These are phyloP conservation scores for Auricularia sp. DNA, from an alignment of 768 basidiomycete species.

Conservation along the genomic window DNA sequence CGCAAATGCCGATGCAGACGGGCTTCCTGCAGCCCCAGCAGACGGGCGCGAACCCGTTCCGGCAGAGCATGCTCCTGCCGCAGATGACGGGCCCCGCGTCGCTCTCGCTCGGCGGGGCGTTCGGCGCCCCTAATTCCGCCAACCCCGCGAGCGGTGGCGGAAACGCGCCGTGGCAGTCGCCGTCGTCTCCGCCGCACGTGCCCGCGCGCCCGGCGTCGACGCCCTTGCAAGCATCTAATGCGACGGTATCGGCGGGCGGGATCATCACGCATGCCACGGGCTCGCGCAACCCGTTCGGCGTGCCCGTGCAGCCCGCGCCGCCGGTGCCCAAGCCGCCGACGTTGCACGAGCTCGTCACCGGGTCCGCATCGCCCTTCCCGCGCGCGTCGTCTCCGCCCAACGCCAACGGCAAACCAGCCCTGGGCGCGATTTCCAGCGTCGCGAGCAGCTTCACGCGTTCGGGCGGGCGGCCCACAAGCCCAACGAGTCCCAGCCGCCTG, in stretches of 20 bases:
- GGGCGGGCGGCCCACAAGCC: slow-evolving; percentile 15
- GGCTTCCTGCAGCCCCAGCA: slow-evolving; percentile 26
- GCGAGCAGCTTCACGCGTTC: slow-evolving; percentile 62
- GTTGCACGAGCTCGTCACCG: slow-evolving; percentile 66
- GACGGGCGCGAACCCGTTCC: slow-evolving; percentile 63
- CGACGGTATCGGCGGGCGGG: slow-evolving; percentile 33
- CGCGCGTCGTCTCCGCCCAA: background rate
- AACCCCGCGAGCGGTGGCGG: slow-evolving; percentile 4
- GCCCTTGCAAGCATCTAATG: slow-evolving; percentile 41
- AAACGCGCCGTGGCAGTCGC: slow-evolving; percentile 14
- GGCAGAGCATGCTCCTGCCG: slow-evolving; percentile 64
- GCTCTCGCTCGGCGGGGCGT: slow-evolving; percentile 23
- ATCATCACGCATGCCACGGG: slow-evolving; percentile 88
- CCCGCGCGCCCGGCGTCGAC: slow-evolving; percentile 65
- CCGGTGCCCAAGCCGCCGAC: slow-evolving; percentile 72
- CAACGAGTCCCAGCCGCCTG: slow-evolving; percentile 1
- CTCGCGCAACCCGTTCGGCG: slow-evolving; percentile 90
- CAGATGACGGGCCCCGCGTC: slow-evolving; percentile 50
- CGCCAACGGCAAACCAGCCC: slow-evolving; percentile 10
- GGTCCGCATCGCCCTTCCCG: slow-evolving; percentile 19
- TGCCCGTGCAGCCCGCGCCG: slow-evolving; percentile 47
- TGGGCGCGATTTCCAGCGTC: slow-evolving; percentile 50
- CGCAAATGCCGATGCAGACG: slow-evolving; percentile 26
- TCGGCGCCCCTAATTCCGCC: slow-evolving; percentile 10
- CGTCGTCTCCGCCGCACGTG: slow-evolving; percentile 16